Base-by-base conservation (phyloP, 805 yeast species). In the Cyberlindnera sargentensis region DNA sequence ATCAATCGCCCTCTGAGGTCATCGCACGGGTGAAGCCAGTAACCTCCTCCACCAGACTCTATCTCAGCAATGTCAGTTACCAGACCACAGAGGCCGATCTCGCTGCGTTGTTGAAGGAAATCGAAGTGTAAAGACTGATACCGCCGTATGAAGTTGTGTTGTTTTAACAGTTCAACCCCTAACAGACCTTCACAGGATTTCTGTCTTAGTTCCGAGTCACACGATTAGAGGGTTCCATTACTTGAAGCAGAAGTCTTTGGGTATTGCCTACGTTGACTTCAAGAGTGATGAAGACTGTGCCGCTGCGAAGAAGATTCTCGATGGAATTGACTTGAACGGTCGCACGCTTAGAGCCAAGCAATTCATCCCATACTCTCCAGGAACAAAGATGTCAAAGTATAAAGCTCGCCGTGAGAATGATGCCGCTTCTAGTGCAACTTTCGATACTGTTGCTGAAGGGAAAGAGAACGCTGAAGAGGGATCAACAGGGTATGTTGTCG, bases 221-320 rank as follows among this genome's bases (percentile, higher is more conserved):
- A 73, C 78, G 3, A 66, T 75, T 15, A 66, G 75, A 31, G 75
- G 75, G 9, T 62, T 68, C 44, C 65, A 72, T 36, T 55, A 55
- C 6, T 57, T 55, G 34, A 66, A 64, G 40, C 70, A 67, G 38
- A 68, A 62, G 48, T 75, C 80, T 3, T 61, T 77, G 49, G 91
- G 93, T 4, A 72, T 77, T 55, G 97, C 95, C 10, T 90, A 85
- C 64, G 84, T 88, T 45, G 93, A 88, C 53, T 91, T 82, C 58
- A 82, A 73, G 54, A 71, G 69, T 42, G 73, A 72, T 46, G 88
- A 77, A 42, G 71, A 71, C 34, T 95, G 90, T 41, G 64, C 67
- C 55, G 60, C 66, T 53, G 95, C 89, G 3, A 72, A 87, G 49
- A 76, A 71, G 25, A 71, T 72, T 45, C 73, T 82, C 58, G 73